Evolutionary conservation across 2,329 filamentous ascomycete genomes (phyloP).

Genomic region (Gliomastix tumulicola): DNA sequence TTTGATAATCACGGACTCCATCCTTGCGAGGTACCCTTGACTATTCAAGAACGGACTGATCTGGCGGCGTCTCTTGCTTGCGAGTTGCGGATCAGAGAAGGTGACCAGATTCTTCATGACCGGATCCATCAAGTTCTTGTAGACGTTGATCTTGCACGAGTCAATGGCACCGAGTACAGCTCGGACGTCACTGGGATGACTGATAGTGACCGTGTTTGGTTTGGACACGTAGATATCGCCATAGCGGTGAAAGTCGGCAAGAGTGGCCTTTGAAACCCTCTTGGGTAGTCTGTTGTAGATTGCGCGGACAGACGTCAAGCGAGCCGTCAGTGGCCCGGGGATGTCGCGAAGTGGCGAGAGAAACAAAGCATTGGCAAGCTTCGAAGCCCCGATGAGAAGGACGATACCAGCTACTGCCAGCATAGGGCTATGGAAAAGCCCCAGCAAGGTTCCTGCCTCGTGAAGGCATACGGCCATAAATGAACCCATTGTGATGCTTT

Average conservation of each 20-base stretch:
- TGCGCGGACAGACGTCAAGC: neutral
- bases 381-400: no score
- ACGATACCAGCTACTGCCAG: no score
- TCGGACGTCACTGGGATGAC: neutral
- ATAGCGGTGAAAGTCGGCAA: neutral
- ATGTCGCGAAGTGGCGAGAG: neutral
- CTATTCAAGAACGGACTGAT: slow-evolving; percentile 1
- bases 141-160: slow-evolving; percentile 2
- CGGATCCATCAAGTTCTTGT: neutral
- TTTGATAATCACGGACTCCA: slow-evolving; percentile 1
- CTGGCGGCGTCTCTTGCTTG: neutral
- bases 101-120: slow-evolving; percentile 1
- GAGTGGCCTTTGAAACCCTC: neutral
- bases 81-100: neutral
- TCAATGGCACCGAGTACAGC: neutral
- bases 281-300: slow-evolving; percentile 1
- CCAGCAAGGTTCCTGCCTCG: no score
- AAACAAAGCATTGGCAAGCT: neutral
- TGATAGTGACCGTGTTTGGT: slow-evolving; percentile 1
- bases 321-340: neutral
- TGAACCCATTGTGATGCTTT: no score
- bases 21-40: neutral
- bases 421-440: no score
- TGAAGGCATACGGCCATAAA: no score
- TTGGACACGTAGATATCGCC: slow-evolving; percentile 2